Evolutionary conservation across 768 basidiomycete genomes (phyloP), one percentile per base, ranked within the genome.

Genomic region (Candolleomyces aberdarensis): DNA sequence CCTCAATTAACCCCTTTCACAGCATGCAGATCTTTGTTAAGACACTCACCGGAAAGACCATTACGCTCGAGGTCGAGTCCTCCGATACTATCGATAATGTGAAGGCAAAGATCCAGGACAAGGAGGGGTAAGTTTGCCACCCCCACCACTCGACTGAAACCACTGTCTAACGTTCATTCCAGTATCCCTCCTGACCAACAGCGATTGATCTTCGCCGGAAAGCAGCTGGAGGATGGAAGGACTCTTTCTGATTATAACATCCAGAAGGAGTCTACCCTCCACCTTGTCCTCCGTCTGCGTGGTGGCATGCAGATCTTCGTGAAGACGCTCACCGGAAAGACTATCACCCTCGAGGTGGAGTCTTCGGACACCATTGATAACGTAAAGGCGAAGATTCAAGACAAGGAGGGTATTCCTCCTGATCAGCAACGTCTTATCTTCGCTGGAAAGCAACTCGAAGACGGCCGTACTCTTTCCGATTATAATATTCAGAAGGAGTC

Each of bases 181-280:
- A 85, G 84, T 48, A 91, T 91, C 65, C 89, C 87, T 51, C 89
- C 88, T 56, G 89, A 90, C 71, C 88, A 89, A 71, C 89, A 90
- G 70, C 84, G 89, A 52, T 75, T 91, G 57, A 91, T 91, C 75
- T 91, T 90, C 64, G 90, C 89, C 57, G 90, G 89, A 58, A 92
- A 92, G 77, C 90, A 92, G 74, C 81, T 91, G 58, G 90, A 92
- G 74, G 91, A 92, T 71, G 91, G 91, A 49, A 82, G 91, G 44
- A 92, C 91, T 5, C 80, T 94, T 0, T 91, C 89, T 11, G 91
- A 92, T 65, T 93, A 94, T 72, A 93, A 94, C 73, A 95, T 96
- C 65, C 94, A 96, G 84, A 96, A 96, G 80, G 94, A 96, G 78
- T 92, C 89, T 0, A 96, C 94, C 43, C 88, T 96, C 57, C 94